Evolutionary conservation across 768 basidiomycete genomes (phyloP), one percentile per base, ranked within the genome.

Genomic region (Lepiota subincarnata): DNA sequence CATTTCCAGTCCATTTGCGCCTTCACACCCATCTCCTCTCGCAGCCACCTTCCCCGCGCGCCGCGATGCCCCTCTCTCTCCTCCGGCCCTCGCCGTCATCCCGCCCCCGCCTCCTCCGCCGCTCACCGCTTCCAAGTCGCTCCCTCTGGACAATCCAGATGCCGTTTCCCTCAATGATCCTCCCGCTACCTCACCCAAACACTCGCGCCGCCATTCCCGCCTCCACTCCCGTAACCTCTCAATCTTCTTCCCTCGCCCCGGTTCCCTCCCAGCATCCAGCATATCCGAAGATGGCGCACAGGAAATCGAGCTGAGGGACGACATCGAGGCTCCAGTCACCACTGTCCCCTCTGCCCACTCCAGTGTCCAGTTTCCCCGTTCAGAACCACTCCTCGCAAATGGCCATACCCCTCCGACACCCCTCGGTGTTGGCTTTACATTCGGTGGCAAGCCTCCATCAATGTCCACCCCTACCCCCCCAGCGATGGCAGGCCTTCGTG

Each of bases 151-250:
- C 54, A 35, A 49, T 26, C 35, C 55, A n/a, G 36, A 48, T 20
- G 41, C 51, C 48, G 20, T 54, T 37, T 26, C 28, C 52, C 56
- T 52, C 53, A 48, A 43, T 50, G 31, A 57, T 37, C 56, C 50
- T 53, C 56, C 31, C 60, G 60, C 66, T 58, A 51, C 66, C 56
- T 55, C 58, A 14, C 35, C 62, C 4, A 60, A 63, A 36, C 65
- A 73, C 35, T 56, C 50, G 28, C 68, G 72, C 13, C 68, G 76
- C n/a, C 91, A 93, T 67, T 70, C 81, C 3, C 80, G 91, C 1
- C 73, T 96, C 14, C 93, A 97, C 64, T 94, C 93, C 0, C 83
- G 93, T 42, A 98, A 98, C 62, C 73, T 97, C 2, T 95, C 92
- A 0, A 75, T 96, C 14, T 96, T 87, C 77, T 97, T 97, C 61